A percentile compares a stretch with the other conserved stretches of the same genome.
Evolutionary conservation across 2,329 filamentous ascomycete species (phyloP).

Genomic region (Niveomyces coronatus): DNA sequence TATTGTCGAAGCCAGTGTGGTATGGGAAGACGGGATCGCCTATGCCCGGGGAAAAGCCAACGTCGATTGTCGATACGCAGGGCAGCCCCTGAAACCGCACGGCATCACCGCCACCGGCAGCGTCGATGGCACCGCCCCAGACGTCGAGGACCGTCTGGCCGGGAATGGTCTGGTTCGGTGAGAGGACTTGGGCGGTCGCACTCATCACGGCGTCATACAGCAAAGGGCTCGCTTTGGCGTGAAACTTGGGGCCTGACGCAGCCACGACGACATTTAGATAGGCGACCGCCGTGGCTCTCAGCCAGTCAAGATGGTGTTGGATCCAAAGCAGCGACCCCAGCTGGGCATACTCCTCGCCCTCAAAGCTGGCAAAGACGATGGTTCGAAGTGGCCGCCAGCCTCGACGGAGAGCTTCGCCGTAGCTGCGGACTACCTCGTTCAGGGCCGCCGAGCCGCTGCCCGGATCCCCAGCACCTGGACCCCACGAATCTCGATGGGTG

Average conservation of each 20-base stretch:
- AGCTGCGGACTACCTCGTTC: constrained; percentile 63
- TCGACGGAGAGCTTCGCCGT: constrained; percentile 56
- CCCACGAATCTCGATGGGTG: constrained; percentile 78
- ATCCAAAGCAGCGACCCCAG: constrained; percentile 81
- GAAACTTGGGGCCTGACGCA: constrained; percentile 44
- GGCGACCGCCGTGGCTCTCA: constrained; percentile 57
- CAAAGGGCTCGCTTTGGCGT: constrained; percentile 52
- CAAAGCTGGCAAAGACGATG: constrained; percentile 59
- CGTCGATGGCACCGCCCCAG: constrained; percentile 33
- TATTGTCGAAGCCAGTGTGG: constrained; percentile 76
- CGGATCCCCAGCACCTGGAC: constrained; percentile 75
- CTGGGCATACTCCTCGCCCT: constrained; percentile 69
- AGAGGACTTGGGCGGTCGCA: constrained; percentile 45
- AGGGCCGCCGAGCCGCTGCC: constrained; percentile 71
- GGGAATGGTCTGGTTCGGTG: constrained; percentile 48
- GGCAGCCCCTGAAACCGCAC: constrained; percentile 45
- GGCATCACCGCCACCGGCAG: constrained; percentile 46
- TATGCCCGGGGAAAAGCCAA: constrained; percentile 32
- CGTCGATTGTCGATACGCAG: constrained; percentile 48
- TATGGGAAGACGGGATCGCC: constrained; percentile 59
- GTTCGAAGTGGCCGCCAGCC: constrained; percentile 76
- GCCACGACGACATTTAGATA: constrained; percentile 78
- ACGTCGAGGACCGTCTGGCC: constrained; percentile 30
- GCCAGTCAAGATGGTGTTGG: constrained; percentile 71
- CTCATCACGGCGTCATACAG: constrained; percentile 56